phyloP scores from a whole-genome alignment of 139 green algal species.

The Closterium sp. region DNA sequence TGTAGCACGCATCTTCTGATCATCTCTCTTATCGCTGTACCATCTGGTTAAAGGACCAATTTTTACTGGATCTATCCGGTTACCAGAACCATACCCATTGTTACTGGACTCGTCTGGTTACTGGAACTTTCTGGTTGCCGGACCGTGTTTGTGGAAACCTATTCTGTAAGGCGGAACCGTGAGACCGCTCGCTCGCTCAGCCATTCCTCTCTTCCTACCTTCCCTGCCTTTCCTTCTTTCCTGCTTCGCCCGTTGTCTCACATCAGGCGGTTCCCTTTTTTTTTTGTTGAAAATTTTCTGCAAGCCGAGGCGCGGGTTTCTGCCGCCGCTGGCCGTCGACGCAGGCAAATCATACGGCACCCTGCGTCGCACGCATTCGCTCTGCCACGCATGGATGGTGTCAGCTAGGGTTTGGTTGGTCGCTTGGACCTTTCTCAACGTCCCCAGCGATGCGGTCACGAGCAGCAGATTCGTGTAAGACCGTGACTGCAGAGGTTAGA shows the following conservation, averaged over 20 bases:
- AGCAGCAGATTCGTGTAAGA: neutral
- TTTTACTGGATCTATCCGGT: too few relatives aligned
- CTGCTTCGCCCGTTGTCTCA: neutral
- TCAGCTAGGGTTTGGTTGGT: neutral
- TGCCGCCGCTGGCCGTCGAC: neutral
- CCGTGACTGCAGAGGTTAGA: neutral
- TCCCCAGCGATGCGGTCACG: neutral
- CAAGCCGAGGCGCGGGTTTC: neutral
- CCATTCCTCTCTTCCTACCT: neutral
- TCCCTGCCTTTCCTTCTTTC: neutral
- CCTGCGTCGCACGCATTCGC: neutral
- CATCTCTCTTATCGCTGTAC: neutral
- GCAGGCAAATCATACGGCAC: neutral
- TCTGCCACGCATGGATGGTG: neutral
- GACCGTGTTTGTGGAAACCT: neutral
- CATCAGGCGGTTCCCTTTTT: neutral
- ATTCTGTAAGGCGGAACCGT: neutral
- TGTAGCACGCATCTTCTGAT: neutral
- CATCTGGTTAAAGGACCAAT: neutral
- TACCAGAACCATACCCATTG: too few relatives aligned
- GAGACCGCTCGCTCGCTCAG: too few relatives aligned
- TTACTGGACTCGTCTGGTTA: too few relatives aligned
- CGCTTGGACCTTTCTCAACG: neutral
- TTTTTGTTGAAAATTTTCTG: neutral
- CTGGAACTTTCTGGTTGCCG: neutral